phyloP scores from a whole-genome alignment of 2,329 filamentous ascomycete species.

The Cordyceps cateniannulata region DNA sequence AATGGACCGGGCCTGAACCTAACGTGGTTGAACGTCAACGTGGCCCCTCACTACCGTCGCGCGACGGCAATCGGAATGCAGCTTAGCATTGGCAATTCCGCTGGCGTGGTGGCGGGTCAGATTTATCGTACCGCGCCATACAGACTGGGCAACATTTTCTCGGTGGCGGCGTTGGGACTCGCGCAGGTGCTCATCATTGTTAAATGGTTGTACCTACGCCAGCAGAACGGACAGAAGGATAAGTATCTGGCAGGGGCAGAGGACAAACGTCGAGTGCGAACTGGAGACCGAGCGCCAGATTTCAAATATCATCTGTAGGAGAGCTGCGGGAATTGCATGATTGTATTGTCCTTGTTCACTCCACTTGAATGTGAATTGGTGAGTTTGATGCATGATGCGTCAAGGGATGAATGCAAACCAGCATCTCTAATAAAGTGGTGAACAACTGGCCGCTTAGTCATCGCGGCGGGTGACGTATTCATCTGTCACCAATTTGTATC shows the following conservation, averaged over 20 bases:
- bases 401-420: too few species aligned
- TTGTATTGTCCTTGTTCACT: too few species aligned
- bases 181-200: slow-evolving; percentile 30
- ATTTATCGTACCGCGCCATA: slow-evolving; percentile 29
- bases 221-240: slow-evolving; percentile 35
- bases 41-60: slow-evolving; percentile 38
- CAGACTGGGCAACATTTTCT: slow-evolving; percentile 23
- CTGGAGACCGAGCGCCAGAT: slow-evolving; percentile 40
- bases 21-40: slow-evolving; percentile 40
- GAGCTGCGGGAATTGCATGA: too few species aligned
- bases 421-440: too few species aligned
- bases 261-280: slow-evolving; percentile 37
- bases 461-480: too few species aligned
- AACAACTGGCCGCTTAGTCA: too few species aligned
- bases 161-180: slow-evolving; percentile 22
- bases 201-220: slow-evolving; percentile 37
- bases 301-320: slow-evolving; percentile 38
- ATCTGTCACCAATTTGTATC: too few species aligned
- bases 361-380: neutral
- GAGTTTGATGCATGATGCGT: neutral
- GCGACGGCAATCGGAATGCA: slow-evolving; percentile 41
- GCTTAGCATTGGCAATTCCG: slow-evolving; percentile 39
- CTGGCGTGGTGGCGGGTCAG: slow-evolving; percentile 36
- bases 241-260: slow-evolving; percentile 31
- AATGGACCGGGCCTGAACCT: slow-evolving; percentile 40